Percentiles rank a stretch among this genome's conserved stretches.
These are phyloP conservation scores for Aspergillus sp. DNA, from an alignment of 2,329 filamentous ascomycete species.

Conservation along the genomic window DNA sequence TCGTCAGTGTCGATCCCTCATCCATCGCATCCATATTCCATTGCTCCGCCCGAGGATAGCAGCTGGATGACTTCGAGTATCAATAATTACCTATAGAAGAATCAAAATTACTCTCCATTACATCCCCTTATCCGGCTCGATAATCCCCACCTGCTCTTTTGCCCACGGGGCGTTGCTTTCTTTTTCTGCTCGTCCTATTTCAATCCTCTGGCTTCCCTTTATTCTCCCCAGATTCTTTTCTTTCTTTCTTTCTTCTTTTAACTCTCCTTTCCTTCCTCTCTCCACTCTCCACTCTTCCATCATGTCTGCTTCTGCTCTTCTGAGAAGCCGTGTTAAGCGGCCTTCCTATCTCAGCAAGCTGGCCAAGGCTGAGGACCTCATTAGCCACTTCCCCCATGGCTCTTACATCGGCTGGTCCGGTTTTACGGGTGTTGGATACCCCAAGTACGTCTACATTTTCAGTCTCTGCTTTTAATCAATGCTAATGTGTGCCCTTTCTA, in stretches of 20 bases:
- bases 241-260: constrained; percentile 2
- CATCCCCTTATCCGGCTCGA: too few species aligned
- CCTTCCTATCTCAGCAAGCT: constrained; percentile 78
- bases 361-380: constrained; percentile 70
- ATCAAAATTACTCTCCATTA: too few species aligned
- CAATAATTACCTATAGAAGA: too few species aligned
- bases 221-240: constrained; percentile 4
- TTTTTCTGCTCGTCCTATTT: constrained; percentile 2
- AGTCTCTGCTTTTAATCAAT: not conserved
- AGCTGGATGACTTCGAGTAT: too few species aligned
- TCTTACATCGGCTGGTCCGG: constrained; percentile 89
- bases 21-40: too few species aligned
- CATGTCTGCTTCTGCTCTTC: constrained; percentile 63
- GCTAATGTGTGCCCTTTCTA: not conserved
- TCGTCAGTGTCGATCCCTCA: too few species aligned
- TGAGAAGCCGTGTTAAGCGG: constrained; percentile 70
- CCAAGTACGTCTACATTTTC: constrained; percentile 59
- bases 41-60: too few species aligned
- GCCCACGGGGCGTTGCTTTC: not conserved
- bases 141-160: too few species aligned
- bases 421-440: constrained; percentile 86
- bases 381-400: constrained; percentile 76
- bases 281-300: constrained; percentile 4
- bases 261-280: constrained; percentile 10
- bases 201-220: constrained; percentile 3